Evolutionary conservation across 208 protist species (phyloP), one percentile per base, ranked within the genome.

Genomic region (Crithidia fasciculata): DNA sequence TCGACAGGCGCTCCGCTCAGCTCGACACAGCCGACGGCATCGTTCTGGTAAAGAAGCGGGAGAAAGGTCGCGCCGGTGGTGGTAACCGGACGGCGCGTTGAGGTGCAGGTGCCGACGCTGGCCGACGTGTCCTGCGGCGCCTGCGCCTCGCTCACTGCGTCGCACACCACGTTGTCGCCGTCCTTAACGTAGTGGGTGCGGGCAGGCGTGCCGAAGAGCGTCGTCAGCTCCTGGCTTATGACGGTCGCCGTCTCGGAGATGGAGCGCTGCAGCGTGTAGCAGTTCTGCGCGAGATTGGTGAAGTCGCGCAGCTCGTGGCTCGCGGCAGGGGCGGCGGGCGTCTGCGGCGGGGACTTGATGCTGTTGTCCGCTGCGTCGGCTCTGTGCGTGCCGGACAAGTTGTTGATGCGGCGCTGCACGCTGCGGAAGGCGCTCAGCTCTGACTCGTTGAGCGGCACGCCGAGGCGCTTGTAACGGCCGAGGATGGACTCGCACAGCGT

Each of bases 401-500:
- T 52, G 7, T 54, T 59, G n/a, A 72, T 37, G 8, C 39, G 63
- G 36, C 10, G 53, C 4, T 36, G 55, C 55, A 81, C 50, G 4
- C 57, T 41, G 40, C 69, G 45, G 16, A 91, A 74, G 45, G 80
- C 82, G 43, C 86, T 92, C 45, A 87, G 75, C 74, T 91, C 85
- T 28, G 28, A 28, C 28, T 28, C 7, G 68, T 77, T 13, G 65
- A 4, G 39, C 83, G 78, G 69, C 86, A 88, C 45, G 47, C 50
- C 79, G 44, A 63, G 80, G 60, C 90, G 85, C 13, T 84, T 67
- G 73, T 95, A 95, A 16, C 90, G 85, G 28, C 68, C 65, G 6
- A 95, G 58, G 52, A 95, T 91, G n/a, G 85, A 86, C 69, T 95
- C 82, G 62, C 85, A 89, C 28, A 95, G 84, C 0, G 83, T 68